Evolutionary conservation across 2,329 filamentous ascomycete species (phyloP), one percentile per base, ranked within the genome.

Genomic region (Hymenoscyphus linearis): DNA sequence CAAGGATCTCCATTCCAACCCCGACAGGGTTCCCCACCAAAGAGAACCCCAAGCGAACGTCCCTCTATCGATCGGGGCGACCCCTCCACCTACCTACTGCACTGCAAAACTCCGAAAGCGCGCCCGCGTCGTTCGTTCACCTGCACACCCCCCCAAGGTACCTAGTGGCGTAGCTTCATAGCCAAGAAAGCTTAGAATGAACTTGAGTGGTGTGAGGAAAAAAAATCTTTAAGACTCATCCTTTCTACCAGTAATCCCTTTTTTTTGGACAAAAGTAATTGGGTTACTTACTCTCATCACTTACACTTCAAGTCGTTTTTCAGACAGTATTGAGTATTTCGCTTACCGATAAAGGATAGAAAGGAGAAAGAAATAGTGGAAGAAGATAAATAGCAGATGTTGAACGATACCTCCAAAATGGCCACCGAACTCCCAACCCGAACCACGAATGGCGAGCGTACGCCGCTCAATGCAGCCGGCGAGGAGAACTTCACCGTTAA

Each of bases 401-500:
- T 66, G 62, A 66, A 69, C 66, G 62, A 67, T 54, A 61, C 64
- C 36, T 64, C 62, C 13, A 67, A 62, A 64, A 73, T 73, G 71
- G 66, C 69, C 34, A 71, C 77, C 62, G 77, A 80, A 73, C 74
- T 81, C 58, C 78, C 79, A 64, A 77, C 77, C 59, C 60, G 52
- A 53, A 67, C 59, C 47, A 70, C 66, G 55, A 67, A 70, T 64
- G 67, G 68, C 34, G 59, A 66, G 18, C 57, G 55, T 40, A 62
- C 34, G 26, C 62, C 61, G 35, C 59, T 62, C 12, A 70, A 66
- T 59, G 61, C 62, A 37, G 64, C 60, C 35, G 64, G 61, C 35
- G 66, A 69, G 36, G 64, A 62, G 18, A 69, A 85, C 76, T 96
- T 97, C 77, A 87, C 87, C 68, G 88, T 97, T 83, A 99, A 99